Base-by-base conservation (phyloP, 23 red algal genomes). In the Gracilaria gracilis region DNA sequence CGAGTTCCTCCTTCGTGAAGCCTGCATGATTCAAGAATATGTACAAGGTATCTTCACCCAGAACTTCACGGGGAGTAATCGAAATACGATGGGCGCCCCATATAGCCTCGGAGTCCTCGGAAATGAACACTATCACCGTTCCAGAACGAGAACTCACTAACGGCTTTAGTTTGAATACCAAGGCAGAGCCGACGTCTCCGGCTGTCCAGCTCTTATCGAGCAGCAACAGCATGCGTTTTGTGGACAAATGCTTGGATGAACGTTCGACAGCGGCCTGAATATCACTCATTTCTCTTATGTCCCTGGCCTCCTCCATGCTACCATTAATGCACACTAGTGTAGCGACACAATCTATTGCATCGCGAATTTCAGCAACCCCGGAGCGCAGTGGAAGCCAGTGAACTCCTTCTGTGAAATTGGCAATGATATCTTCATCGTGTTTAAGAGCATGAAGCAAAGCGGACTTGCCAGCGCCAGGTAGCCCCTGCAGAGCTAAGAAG, bases 1-100 rank as follows among this genome's bases (percentile, higher is more conserved):
- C 23, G 12, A 77, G 46, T 31, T 77, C 72, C 15, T 49, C 72
- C n/a, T 50, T 77, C 25, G 72, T 77, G 27, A 77, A 77, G 23
- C 72, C 39, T 9, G 72, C 72, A 50, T 77, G 46, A 77, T 77
- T 77, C 31, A 77, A n/a, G 72, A 77, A 77, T 27, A 77, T 77
- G 72, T 50, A 77, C 38, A 77, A 37, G 0, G 72, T 49, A 29
- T 77, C 72, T 32, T 77, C 72, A 25, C 72, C 72, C 27, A 77
- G 23, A 9, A 31, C n/a, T 25, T 77, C 72, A 20, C 72, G 72
- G 0, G 72, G 72, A 29, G 72, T 51, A 1, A 77, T 49, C 38
- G 38, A 49, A 27, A 77, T 77, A 35, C 72, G 72, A 33, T 33
- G 72, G 12, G 72, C 72, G 38, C 50, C 42, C 72, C 72, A 77